phyloP scores from a whole-genome alignment of 148 eudicot genomes.

The Chenopodium quinoa region DNA sequence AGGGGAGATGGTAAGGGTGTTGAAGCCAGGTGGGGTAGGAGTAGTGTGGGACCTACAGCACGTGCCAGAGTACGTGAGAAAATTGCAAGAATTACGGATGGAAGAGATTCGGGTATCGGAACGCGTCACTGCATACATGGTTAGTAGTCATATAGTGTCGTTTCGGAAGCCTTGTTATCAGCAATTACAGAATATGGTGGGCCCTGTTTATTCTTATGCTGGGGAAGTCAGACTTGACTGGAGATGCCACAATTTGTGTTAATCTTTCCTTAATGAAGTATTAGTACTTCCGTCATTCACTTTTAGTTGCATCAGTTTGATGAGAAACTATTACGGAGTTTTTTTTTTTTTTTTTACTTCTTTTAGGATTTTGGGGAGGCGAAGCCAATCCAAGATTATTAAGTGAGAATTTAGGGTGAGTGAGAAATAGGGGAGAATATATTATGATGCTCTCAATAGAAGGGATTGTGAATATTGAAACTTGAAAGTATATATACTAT shows the following conservation, averaged over 20 bases:
- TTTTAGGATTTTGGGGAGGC: slow-evolving; percentile 21
- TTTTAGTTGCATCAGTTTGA: too few relatives aligned
- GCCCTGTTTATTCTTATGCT: slow-evolving; percentile 24
- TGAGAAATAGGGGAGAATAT: background rate
- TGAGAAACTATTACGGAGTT: too few relatives aligned
- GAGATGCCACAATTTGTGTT: slow-evolving; percentile 61
- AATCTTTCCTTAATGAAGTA: background rate
- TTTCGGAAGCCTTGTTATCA: slow-evolving; percentile 74
- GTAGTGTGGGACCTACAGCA: slow-evolving; percentile 91
- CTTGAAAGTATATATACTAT: slow-evolving; percentile 16
- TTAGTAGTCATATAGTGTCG: slow-evolving; percentile 72
- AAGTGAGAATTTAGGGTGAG: background rate
- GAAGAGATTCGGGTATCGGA: slow-evolving; percentile 82
- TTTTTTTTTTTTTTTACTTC: background rate
- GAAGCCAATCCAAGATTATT: slow-evolving; percentile 22
- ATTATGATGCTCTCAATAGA: background rate
- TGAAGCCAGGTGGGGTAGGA: slow-evolving; percentile 78
- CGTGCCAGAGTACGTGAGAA: slow-evolving; percentile 80
- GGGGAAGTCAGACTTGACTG: slow-evolving; percentile 78
- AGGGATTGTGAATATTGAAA: slow-evolving; percentile 27
- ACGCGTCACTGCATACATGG: slow-evolving; percentile 85
- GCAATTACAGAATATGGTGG: slow-evolving; percentile 1
- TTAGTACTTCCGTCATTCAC: too few relatives aligned
- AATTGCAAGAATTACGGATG: slow-evolving; percentile 68
- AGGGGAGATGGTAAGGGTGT: slow-evolving; percentile 74